These are phyloP conservation scores for Daldinia concentrica DNA, from an alignment of 495 filamentous ascomycete species.

Conservation along the genomic window DNA sequence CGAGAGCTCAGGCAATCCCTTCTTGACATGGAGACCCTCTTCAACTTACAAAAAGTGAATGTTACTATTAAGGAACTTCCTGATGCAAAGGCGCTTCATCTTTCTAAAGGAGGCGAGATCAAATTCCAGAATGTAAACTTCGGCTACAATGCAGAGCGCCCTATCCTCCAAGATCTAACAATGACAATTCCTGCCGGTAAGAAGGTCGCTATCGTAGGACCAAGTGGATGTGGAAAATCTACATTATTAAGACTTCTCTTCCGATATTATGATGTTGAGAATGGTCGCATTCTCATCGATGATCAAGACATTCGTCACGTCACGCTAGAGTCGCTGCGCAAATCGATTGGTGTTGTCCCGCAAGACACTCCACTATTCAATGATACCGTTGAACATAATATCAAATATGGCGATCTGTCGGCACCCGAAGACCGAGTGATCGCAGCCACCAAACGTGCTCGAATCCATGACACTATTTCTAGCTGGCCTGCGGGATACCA, in stretches of 20 bases:
- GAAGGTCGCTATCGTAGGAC: constrained; percentile 95
- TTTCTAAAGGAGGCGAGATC: constrained; percentile 86
- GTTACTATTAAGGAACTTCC: constrained; percentile 80
- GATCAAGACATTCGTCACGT: constrained; percentile 91
- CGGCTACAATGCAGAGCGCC: constrained; percentile 86
- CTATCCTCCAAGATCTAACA: constrained; percentile 84
- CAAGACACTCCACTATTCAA: constrained; percentile 98
- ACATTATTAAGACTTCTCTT: constrained; percentile 91
- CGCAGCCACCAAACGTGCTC: constrained; percentile 79
- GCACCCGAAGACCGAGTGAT: constrained; percentile 77
- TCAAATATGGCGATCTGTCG: constrained; percentile 88
- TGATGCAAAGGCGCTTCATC: constrained; percentile 73
- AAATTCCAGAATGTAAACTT: constrained; percentile 94
- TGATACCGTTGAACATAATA: constrained; percentile 93
- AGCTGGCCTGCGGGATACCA: constrained; percentile 84
- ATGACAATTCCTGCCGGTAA: constrained; percentile 93
- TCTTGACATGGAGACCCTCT: constrained; percentile 97
- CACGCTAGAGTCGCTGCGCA: constrained; percentile 80
- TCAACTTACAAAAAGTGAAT: constrained; percentile 99
- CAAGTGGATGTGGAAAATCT: constrained; percentile 95
- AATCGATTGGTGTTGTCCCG: constrained; percentile 91
- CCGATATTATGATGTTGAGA: constrained; percentile 91
- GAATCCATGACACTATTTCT: constrained; percentile 83
- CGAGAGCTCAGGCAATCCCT: constrained; percentile 93
- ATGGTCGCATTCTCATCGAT: constrained; percentile 88